phyloP scores from a whole-genome alignment of 1,284 basidiomycete species.

The Hymenochaete sp. region DNA sequence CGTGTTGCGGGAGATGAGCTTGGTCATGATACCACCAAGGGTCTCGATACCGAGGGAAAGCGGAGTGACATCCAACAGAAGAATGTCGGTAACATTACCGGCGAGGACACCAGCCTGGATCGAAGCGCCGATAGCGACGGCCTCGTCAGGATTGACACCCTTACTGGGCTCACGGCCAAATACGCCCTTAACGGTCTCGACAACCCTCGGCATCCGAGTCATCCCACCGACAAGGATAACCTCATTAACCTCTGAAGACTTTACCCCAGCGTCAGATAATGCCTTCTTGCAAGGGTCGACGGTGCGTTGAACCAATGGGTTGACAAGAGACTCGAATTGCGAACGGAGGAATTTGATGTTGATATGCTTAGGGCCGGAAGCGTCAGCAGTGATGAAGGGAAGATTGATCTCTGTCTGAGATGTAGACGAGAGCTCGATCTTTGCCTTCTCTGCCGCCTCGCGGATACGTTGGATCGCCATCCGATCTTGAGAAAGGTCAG shows the following conservation, averaged over 20 bases:
- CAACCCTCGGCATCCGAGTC: conserved; percentile 95
- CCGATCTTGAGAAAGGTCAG: conserved; percentile 77
- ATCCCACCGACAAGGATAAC: conserved; percentile 98
- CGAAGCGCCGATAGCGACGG: conserved; percentile 87
- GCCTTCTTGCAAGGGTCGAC: conserved; percentile 99
- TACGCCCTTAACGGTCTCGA: conserved; percentile 85
- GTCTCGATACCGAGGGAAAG: conserved; percentile 95
- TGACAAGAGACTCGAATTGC: conserved; percentile 85
- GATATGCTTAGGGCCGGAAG: conserved; percentile 93
- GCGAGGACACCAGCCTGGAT: conserved; percentile 95
- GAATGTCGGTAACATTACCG: conserved; percentile 93
- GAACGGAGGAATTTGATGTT: conserved; percentile 84
- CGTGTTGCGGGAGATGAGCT: conserved; percentile 92
- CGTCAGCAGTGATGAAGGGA: conserved; percentile 95
- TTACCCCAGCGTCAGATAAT: conserved; percentile 83
- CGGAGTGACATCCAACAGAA: conserved; percentile 94
- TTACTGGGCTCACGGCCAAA: conserved; percentile 96
- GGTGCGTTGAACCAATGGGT: conserved; percentile 79
- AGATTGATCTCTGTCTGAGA: conserved; percentile 93
- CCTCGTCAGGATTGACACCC: conserved; percentile 97
- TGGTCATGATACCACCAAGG: conserved; percentile 98
- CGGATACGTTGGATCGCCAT: conserved; percentile 99
- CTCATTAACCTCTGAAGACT: conserved; percentile 88
- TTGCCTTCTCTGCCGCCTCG: conserved; percentile 98
- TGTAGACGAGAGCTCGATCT: conserved; percentile 94